These are phyloP conservation scores for Populus simonii DNA, from an alignment of 345 rosid species.

Conservation along the genomic window DNA sequence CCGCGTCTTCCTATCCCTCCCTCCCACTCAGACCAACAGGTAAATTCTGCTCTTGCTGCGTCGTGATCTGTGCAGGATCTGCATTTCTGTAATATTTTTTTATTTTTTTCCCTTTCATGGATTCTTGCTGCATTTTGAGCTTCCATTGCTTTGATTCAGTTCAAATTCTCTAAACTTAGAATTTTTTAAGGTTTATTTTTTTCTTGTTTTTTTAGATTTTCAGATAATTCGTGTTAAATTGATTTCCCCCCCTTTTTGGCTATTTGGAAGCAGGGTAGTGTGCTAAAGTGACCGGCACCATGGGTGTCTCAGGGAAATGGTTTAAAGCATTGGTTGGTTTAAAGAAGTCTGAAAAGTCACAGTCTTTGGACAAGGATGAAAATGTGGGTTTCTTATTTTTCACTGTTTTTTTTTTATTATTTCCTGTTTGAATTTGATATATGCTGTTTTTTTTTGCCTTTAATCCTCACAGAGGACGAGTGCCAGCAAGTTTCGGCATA, in stretches of 20 bases:
- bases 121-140: not conserved
- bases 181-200: not conserved
- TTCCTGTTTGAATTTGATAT: not conserved
- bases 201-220: not conserved
- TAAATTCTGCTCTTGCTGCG: slow-evolving; percentile 13
- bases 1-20: not conserved
- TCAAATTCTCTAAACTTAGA: not conserved
- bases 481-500: slow-evolving; percentile 52
- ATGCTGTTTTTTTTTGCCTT: slow-evolving; percentile 4
- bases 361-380: slow-evolving; percentile 57
- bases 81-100: not conserved
- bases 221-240: not conserved
- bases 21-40: not conserved
- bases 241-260: slow-evolving; percentile 10
- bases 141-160: not conserved
- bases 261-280: slow-evolving; percentile 31
- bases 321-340: slow-evolving; percentile 83
- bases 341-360: slow-evolving; percentile 70
- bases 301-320: slow-evolving; percentile 99
- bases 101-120: not conserved
- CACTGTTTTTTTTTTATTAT: not conserved
- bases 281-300: slow-evolving; percentile 22
- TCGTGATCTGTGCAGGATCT: not conserved
- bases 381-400: slow-evolving; percentile 46
- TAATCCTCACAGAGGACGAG: slow-evolving; percentile 40